Percentiles rank a stretch among this genome's conserved stretches.
Evolutionary conservation across 352 stramenopile species (phyloP).

Genomic region (Peronospora belbahrii): DNA sequence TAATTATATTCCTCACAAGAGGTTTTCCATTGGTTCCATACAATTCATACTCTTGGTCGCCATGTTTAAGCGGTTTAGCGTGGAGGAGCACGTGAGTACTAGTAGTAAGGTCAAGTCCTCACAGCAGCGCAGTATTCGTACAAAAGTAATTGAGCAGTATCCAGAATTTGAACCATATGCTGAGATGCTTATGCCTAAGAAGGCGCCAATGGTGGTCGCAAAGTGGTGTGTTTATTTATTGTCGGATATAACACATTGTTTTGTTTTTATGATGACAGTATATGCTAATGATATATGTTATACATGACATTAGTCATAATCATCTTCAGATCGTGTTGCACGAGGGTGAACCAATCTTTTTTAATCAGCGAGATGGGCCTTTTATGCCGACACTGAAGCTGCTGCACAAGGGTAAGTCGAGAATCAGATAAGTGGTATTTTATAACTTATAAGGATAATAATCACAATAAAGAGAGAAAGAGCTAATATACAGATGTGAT

Average conservation of each 20-base stretch:
- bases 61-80: conserved; percentile 95
- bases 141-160: conserved; percentile 92
- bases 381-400: conserved; percentile 95
- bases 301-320: conserved; percentile 59
- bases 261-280: background rate
- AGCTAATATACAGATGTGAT: background rate
- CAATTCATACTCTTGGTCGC: too few species aligned
- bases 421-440: too few species aligned
- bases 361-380: conserved; percentile 93
- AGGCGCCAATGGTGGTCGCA: conserved; percentile 87
- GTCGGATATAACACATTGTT: conserved; percentile 11
- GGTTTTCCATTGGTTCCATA: background rate
- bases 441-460: too few species aligned
- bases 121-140: conserved; percentile 92
- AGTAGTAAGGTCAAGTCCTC: conserved; percentile 97
- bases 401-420: conserved; percentile 92
- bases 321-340: conserved; percentile 87
- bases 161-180: conserved; percentile 83
- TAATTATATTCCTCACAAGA: background rate
- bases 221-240: conserved; percentile 63
- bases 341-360: conserved; percentile 91
- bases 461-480: background rate
- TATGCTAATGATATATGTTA: too few species aligned
- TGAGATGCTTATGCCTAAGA: conserved; percentile 91
- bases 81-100: conserved; percentile 90